Evolutionary conservation across 1,139 yeast species (phyloP).

Genomic region (Suhomyces choctaworum): DNA sequence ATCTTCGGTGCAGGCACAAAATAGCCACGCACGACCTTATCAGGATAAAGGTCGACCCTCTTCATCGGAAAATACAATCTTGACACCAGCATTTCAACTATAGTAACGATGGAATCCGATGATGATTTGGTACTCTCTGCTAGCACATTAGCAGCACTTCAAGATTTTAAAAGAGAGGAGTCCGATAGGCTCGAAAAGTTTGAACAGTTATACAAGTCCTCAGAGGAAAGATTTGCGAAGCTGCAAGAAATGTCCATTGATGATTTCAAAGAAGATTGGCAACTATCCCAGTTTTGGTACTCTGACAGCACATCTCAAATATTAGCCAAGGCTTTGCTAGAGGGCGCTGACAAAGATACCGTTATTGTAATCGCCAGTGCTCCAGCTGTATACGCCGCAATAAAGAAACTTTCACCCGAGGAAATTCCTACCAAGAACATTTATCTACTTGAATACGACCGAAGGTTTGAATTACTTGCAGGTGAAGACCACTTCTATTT

Average conservation of each 20-base stretch:
- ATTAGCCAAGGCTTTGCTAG: slow-evolving; percentile 68
- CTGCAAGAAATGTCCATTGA: slow-evolving; percentile 45
- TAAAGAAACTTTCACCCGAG: slow-evolving; percentile 51
- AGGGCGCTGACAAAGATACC: slow-evolving; percentile 72
- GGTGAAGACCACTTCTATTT: slow-evolving; percentile 64
- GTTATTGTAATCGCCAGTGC: slow-evolving; percentile 80
- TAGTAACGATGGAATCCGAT: slow-evolving; percentile 38
- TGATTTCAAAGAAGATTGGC: slow-evolving; percentile 88
- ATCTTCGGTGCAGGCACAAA: too few relatives aligned
- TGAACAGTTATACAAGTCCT: slow-evolving; percentile 53
- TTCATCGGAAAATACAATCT: too few relatives aligned
- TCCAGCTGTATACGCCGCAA: slow-evolving; percentile 89
- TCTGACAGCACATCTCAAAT: slow-evolving; percentile 66
- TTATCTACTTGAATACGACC: slow-evolving; percentile 76
- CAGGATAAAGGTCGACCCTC: too few relatives aligned
- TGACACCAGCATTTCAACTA: too few relatives aligned
- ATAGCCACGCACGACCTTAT: too few relatives aligned
- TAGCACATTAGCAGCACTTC: slow-evolving; percentile 73
- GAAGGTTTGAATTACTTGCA: slow-evolving; percentile 70
- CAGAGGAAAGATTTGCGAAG: slow-evolving; percentile 53
- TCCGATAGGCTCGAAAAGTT: slow-evolving; percentile 59
- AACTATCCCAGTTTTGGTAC: slow-evolving; percentile 89
- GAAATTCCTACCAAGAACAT: slow-evolving; percentile 66
- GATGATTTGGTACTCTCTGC: slow-evolving; percentile 57
- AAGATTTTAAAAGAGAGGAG: slow-evolving; percentile 71